Percentiles rank a stretch among this genome's conserved stretches.
Conservation (phyloP, 1,284 basidiomycete genomes). For the Moniliophthora roreri region DNA sequence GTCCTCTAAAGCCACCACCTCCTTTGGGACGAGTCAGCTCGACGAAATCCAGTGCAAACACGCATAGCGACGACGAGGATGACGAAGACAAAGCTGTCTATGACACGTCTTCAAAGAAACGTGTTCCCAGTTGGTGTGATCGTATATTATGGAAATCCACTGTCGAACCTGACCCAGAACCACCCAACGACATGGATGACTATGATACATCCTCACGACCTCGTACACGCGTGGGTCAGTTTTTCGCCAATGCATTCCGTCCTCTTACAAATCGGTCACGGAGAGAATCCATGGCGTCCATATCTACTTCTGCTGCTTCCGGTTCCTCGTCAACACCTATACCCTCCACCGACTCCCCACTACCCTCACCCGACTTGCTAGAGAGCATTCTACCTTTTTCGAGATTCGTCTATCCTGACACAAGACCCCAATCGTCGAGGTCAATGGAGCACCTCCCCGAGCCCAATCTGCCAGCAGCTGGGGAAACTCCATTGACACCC, state of each 20-base stretch:
- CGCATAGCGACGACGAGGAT: conserved; percentile 33
- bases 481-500: conserved; percentile 8
- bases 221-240: conserved; percentile 48
- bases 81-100: conserved; percentile 64
- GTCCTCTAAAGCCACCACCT: conserved; percentile 29
- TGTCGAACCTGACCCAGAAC: conserved; percentile 44
- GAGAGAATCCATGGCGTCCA: conserved; percentile 21
- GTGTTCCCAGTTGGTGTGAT: conserved; percentile 86
- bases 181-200: conserved; percentile 33
- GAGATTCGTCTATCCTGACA: conserved; percentile 23
- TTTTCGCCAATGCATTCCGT: conserved; percentile 55
- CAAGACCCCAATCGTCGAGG: conserved; percentile 14
- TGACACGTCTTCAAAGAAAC: conserved; percentile 74
- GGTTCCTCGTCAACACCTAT: conserved; percentile 10
- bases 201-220: conserved; percentile 28
- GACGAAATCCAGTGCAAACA: conserved; percentile 27
- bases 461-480: too few relatives aligned
- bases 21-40: conserved; percentile 41
- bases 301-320: conserved; percentile 14
- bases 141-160: conserved; percentile 79
- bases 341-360: conserved; percentile 16
- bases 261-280: conserved; percentile 43
- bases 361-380: conserved; percentile 20
- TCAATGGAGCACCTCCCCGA: conserved; percentile 23
- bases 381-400: conserved; percentile 23